These are phyloP conservation scores for Oenanthe sinensis DNA, from an alignment of 129 eudicot species.

Conservation along the genomic window DNA sequence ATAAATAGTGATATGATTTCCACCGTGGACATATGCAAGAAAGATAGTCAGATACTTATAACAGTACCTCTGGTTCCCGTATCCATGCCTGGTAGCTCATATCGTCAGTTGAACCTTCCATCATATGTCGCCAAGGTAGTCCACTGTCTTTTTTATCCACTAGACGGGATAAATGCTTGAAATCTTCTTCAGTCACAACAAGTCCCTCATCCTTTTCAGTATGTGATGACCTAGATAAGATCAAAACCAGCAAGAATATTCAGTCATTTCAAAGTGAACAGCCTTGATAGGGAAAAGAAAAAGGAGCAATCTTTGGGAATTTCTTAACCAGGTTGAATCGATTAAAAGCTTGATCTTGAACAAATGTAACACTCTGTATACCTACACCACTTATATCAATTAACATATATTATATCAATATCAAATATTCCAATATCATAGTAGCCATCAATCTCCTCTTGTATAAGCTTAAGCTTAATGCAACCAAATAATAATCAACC, in stretches of 20 bases:
- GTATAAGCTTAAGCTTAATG: not conserved
- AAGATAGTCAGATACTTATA: not conserved
- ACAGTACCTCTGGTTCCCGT: constrained; percentile 68
- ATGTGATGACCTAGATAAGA: constrained; percentile 38
- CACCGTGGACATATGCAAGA: not conserved
- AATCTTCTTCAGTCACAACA: constrained; percentile 45
- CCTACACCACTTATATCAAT: not conserved
- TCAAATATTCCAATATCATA: not conserved
- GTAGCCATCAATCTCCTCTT: not conserved
- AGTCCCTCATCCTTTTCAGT: constrained; percentile 30
- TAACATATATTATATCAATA: not conserved
- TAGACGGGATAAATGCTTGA: constrained; percentile 55
- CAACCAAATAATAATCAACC: not conserved
- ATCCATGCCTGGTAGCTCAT: constrained; percentile 95
- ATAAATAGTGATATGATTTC: not conserved
- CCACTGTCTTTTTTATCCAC: constrained; percentile 93
- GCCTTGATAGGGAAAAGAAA: not conserved
- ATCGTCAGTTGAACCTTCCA: constrained; percentile 59
- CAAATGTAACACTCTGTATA: not conserved
- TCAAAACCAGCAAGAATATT: not conserved
- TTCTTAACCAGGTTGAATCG: not conserved
- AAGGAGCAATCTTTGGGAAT: not conserved
- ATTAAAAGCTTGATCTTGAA: not conserved
- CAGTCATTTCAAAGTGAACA: not conserved
- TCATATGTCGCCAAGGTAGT: constrained; percentile 89